Conservation (phyloP, 306 rosid genomes). For the Canavalia gladiata region DNA sequence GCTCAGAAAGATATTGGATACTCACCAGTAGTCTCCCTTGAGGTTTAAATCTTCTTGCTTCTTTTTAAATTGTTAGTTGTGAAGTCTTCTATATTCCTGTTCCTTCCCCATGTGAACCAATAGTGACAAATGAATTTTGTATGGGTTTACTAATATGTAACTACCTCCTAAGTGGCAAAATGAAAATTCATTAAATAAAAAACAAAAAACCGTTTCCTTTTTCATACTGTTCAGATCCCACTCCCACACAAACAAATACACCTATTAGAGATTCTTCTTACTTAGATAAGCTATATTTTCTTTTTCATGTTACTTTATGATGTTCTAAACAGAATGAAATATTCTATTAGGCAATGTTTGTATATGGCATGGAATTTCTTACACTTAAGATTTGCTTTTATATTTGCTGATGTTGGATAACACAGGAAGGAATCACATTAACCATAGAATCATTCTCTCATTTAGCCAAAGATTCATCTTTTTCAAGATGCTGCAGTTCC, state of each 20-base stretch:
- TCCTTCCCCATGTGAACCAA: constrained; percentile 22
- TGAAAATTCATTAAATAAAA: constrained; percentile 24
- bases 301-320: constrained; percentile 28
- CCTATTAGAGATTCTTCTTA: background rate
- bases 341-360: constrained; percentile 21
- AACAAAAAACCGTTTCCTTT: constrained; percentile 22
- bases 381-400: constrained; percentile 39
- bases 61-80: constrained; percentile 40
- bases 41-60: constrained; percentile 56
- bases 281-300: constrained; percentile 6
- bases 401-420: constrained; percentile 44
- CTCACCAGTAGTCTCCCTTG: constrained; percentile 72
- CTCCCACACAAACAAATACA: constrained; percentile 1
- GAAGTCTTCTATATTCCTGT: constrained; percentile 9
- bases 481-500: constrained; percentile 52
- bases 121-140: constrained; percentile 27
- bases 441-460: constrained; percentile 77
- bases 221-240: constrained; percentile 20
- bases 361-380: constrained; percentile 39
- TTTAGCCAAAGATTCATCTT: constrained; percentile 64
- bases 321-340: constrained; percentile 22
- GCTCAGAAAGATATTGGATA: constrained; percentile 77
- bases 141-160: constrained; percentile 29
- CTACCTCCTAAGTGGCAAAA: constrained; percentile 33
- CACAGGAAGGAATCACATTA: constrained; percentile 78